phyloP scores from a whole-genome alignment of 805 yeast species.

The Barnettozyma populi region DNA sequence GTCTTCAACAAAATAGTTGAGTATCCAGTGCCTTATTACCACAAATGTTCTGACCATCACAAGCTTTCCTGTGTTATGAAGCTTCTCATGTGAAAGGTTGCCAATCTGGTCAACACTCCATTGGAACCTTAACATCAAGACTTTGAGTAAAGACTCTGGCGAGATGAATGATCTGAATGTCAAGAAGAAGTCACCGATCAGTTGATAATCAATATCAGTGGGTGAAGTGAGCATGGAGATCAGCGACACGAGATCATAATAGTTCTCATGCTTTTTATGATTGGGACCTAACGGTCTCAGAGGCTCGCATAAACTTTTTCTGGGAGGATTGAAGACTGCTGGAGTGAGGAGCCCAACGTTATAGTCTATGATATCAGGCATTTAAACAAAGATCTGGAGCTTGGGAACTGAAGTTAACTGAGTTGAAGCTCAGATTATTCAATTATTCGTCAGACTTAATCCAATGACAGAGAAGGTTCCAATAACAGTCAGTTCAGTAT shows the following conservation, averaged over 20 bases:
- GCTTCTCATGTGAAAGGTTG: constrained; percentile 23
- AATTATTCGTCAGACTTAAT: neutral
- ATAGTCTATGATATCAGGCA: constrained; percentile 10
- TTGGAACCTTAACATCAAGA: constrained; percentile 57
- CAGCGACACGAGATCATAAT: constrained; percentile 10
- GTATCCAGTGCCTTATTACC: constrained; percentile 80
- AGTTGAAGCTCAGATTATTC: neutral
- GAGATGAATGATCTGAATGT: constrained; percentile 70
- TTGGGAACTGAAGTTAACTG: neutral
- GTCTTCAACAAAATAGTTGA: constrained; percentile 84
- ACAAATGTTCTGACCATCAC: constrained; percentile 81
- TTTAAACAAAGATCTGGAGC: neutral
- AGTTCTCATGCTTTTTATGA: neutral
- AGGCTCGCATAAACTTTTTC: constrained; percentile 1
- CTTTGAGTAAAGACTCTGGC: constrained; percentile 50
- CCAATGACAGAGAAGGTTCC: neutral
- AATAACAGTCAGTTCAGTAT: neutral
- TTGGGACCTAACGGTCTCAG: neutral
- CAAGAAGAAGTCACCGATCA: constrained; percentile 80
- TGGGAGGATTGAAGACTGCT: constrained; percentile 7
- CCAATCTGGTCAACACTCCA: constrained; percentile 56
- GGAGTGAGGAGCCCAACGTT: neutral
- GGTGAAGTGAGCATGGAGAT: constrained; percentile 21
- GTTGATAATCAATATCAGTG: constrained; percentile 56
- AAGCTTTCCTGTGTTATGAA: constrained; percentile 50